Conservation (phyloP, 306 rosid species). For the Rubus parviflorus region DNA sequence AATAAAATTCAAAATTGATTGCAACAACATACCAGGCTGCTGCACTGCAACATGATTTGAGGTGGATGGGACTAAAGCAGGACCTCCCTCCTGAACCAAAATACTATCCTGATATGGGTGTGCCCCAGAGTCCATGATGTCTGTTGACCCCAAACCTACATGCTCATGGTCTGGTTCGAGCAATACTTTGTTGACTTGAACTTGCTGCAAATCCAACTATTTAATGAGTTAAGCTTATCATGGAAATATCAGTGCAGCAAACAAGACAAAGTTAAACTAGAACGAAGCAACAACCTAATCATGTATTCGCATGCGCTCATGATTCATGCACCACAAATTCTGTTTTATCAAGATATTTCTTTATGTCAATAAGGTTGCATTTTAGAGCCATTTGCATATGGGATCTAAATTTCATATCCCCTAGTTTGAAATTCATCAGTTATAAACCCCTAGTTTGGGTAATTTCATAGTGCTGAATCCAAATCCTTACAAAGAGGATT, state of each 20-base stretch:
- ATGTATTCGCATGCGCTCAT: not conserved
- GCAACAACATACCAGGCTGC: slow-evolving; percentile 54
- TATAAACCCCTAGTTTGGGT: not conserved
- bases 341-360: not conserved
- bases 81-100: slow-evolving; percentile 56
- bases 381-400: not conserved
- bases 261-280: not conserved
- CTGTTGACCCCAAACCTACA: slow-evolving; percentile 37
- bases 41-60: slow-evolving; percentile 39
- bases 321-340: not conserved
- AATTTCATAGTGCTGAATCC: not conserved
- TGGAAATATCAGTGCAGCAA: not conserved
- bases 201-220: slow-evolving; percentile 1
- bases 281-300: not conserved
- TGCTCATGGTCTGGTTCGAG: slow-evolving; percentile 21
- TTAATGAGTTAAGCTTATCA: slow-evolving; percentile 7
- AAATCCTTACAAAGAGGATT: not conserved
- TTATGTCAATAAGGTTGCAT: not conserved
- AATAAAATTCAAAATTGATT: not conserved
- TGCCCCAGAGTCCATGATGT: slow-evolving; percentile 40
- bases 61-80: slow-evolving; percentile 41
- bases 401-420: not conserved
- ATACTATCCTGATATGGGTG: slow-evolving; percentile 42
- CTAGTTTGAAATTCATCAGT: not conserved
- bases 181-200: slow-evolving; percentile 7